A percentile compares a stretch with the other conserved stretches of the same genome.
Conservation (phyloP, 75 land plant genomes). For the Cunninghamia lanceolata region DNA sequence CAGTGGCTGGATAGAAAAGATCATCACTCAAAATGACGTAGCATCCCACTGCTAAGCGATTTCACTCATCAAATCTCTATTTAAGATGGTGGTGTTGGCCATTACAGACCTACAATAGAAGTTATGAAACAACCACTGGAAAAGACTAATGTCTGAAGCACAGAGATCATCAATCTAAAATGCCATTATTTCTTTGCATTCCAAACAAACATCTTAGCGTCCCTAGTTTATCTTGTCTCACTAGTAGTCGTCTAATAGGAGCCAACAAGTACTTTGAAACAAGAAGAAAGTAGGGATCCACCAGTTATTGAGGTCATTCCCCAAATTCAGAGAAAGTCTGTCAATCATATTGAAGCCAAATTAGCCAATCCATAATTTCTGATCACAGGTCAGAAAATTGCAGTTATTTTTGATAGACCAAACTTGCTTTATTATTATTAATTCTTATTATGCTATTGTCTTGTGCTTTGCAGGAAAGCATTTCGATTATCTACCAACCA, state of each 20-base stretch:
- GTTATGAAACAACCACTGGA: too few species aligned
- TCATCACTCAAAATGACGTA: not conserved
- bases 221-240: too few species aligned
- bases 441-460: not conserved
- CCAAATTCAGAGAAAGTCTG: not conserved
- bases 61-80: not conserved
- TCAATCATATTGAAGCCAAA: not conserved
- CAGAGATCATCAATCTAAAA: too few species aligned
- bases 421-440: not conserved
- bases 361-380: too few species aligned
- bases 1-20: not conserved
- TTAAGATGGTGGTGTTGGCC: not conserved
- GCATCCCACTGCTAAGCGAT: not conserved
- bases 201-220: too few species aligned
- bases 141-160: too few species aligned
- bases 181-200: too few species aligned
- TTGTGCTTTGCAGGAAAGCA: not conserved
- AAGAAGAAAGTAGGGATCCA: not conserved
- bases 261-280: not conserved
- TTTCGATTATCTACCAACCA: conserved; percentile 35
- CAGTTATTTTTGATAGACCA: not conserved
- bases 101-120: not conserved
- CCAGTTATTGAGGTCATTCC: not conserved
- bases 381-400: not conserved
- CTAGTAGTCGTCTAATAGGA: too few species aligned